These are phyloP conservation scores for Malus hybrid DNA, from an alignment of 331 rosid species.

Conservation along the genomic window DNA sequence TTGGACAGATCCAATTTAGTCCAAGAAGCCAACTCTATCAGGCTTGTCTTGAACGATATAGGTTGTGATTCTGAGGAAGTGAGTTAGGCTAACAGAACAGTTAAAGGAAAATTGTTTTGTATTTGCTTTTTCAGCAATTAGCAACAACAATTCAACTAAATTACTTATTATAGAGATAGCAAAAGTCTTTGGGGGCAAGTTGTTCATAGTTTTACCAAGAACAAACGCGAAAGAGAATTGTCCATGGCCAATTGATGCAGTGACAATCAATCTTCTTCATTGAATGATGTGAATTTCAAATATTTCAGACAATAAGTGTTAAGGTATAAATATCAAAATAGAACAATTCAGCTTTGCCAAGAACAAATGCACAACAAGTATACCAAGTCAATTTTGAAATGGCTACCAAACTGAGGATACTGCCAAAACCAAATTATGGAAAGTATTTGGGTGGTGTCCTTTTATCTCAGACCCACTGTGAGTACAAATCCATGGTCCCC, in stretches of 20 bases:
- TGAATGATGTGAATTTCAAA: background rate
- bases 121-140: too few relatives aligned
- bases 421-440: background rate
- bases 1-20: background rate
- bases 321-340: background rate
- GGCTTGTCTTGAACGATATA: background rate
- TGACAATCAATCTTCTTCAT: background rate
- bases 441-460: too few relatives aligned
- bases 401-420: background rate
- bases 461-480: background rate
- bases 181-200: background rate
- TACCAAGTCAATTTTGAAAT: background rate
- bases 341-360: background rate
- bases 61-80: background rate
- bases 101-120: background rate
- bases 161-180: background rate
- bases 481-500: background rate
- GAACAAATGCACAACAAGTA: background rate
- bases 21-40: constrained; percentile 1
- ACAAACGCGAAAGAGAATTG: background rate
- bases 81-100: background rate
- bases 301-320: background rate
- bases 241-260: background rate
- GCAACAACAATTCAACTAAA: background rate
- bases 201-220: background rate